phyloP scores from a whole-genome alignment of 768 basidiomycete species.

The Hypholoma sublateritium region DNA sequence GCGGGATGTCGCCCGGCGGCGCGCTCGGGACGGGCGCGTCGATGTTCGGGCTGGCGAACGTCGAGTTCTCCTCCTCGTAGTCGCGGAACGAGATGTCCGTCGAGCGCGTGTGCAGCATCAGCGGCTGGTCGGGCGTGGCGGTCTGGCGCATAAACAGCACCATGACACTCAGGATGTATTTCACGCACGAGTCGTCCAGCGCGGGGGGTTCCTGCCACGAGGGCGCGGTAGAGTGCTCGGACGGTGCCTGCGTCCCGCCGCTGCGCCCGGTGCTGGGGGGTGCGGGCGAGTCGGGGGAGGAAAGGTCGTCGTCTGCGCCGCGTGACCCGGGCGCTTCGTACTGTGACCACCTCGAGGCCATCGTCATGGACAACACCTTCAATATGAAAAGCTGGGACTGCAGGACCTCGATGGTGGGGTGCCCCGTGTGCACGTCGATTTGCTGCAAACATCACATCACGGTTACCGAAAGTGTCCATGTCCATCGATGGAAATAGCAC shows the following conservation, averaged over 20 bases:
- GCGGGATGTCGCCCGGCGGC: slow-evolving; percentile 9
- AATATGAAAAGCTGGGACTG: slow-evolving; percentile 87
- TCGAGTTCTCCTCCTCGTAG: slow-evolving; percentile 50
- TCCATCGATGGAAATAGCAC: not conserved
- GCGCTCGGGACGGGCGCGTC: not conserved
- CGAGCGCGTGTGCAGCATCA: slow-evolving; percentile 56
- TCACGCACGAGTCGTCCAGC: slow-evolving; percentile 79
- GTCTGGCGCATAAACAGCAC: slow-evolving; percentile 80
- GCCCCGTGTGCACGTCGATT: slow-evolving; percentile 46
- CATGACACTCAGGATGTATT: slow-evolving; percentile 81
- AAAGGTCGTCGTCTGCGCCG: slow-evolving; percentile 34
- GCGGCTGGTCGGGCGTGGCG: slow-evolving; percentile 50
- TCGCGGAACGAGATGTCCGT: slow-evolving; percentile 70
- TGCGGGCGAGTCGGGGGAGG: slow-evolving; percentile 38
- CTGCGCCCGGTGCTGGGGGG: slow-evolving; percentile 28
- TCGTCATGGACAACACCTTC: slow-evolving; percentile 74
- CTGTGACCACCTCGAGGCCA: slow-evolving; percentile 73
- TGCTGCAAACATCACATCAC: slow-evolving; percentile 36
- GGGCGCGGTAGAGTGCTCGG: slow-evolving; percentile 41
- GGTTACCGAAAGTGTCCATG: slow-evolving; percentile 9
- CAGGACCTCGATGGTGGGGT: slow-evolving; percentile 65
- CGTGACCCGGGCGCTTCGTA: slow-evolving; percentile 44
- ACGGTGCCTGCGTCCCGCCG: slow-evolving; percentile 35
- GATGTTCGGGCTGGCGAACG: not conserved
- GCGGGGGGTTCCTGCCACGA: slow-evolving; percentile 66